Conservation (phyloP, 164 flowering plant genomes). For the Cinnamomum micranthum region DNA sequence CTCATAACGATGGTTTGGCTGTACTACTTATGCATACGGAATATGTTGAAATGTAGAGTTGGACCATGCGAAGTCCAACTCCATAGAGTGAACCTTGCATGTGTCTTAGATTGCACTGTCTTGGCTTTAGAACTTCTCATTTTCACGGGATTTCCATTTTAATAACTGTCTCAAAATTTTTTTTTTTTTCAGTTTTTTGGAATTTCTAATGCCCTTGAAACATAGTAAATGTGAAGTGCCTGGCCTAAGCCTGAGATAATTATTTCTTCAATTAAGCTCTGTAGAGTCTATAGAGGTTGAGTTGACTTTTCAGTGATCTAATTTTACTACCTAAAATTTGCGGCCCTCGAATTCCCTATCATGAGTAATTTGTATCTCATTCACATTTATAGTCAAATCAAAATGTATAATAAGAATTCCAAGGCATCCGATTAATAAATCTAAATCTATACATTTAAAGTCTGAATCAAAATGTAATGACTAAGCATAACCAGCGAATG, state of each 20-base stretch:
- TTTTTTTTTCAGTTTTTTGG: neutral
- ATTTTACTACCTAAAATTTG: too few species aligned
- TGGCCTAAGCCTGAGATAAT: neutral
- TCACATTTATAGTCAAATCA: too few species aligned
- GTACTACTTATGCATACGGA: neutral
- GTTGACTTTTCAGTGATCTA: too few species aligned
- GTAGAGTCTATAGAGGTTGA: too few species aligned
- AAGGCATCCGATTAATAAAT: too few species aligned
- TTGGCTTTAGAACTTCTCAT: neutral
- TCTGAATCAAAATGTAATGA: too few species aligned
- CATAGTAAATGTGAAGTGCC: neutral
- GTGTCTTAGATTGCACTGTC: neutral
- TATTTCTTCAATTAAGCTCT: too few species aligned
- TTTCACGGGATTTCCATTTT: neutral
- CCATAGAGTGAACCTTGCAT: neutral
- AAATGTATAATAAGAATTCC: too few species aligned
- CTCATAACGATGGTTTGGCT: neutral
- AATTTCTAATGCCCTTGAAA: neutral
- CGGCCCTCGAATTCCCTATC: too few species aligned
- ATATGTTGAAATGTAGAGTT: neutral
- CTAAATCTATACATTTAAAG: too few species aligned
- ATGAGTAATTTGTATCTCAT: too few species aligned
- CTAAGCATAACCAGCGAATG: too few species aligned
- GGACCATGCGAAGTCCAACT: neutral
- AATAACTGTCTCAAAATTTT: neutral